Base-by-base conservation (phyloP, 129 eudicot species). In the Erigeron canadensis region DNA sequence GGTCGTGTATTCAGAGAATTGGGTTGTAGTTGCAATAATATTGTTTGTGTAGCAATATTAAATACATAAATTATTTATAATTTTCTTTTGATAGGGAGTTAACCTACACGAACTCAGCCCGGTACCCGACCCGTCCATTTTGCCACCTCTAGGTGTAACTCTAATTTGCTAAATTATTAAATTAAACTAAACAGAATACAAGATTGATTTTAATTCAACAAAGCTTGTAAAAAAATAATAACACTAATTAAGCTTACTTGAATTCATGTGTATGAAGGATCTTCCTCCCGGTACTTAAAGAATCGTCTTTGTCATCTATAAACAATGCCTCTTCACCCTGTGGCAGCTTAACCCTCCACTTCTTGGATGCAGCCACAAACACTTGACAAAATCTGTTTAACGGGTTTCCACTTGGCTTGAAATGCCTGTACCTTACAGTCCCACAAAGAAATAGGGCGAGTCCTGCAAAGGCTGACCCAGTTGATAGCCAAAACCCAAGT, bases 331-430 rank as follows among this genome's bases (percentile, higher is more conserved):
- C 89, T 65, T 84, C 89, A 50, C 81, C 84, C 0, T 63, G 75
- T 40, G 90, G 78, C 76, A 82, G 5, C 70, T 81, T 73, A 23
- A 83, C 81, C 8, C 76, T 76, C 84, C 91, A 82, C 56, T 94
- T 94, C 85, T 81, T 89, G 1, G 78, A 22, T 37, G 98, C 96
- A 23, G 96, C 96, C 42, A 87, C 93, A 16, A 94, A 10, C 75
- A 94, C 98, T 77, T 89, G 98, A 77, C 87, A 76, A 79, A 94
- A 67, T 68, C 98, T 76, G n/a, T 88, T 79, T 46, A 94, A 70
- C 41, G 98, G 98, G 81, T 94, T 94, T 37, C 98, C 98, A 46
- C 83, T 89, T 2, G 98, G 90, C 85, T 79, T 89, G 73, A 94
- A 89, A 66, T 94, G 95, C 53, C 98, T 65, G 70, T 89, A 94